phyloP scores from a whole-genome alignment of 129 eudicot genomes.

The Solidago caesia region DNA sequence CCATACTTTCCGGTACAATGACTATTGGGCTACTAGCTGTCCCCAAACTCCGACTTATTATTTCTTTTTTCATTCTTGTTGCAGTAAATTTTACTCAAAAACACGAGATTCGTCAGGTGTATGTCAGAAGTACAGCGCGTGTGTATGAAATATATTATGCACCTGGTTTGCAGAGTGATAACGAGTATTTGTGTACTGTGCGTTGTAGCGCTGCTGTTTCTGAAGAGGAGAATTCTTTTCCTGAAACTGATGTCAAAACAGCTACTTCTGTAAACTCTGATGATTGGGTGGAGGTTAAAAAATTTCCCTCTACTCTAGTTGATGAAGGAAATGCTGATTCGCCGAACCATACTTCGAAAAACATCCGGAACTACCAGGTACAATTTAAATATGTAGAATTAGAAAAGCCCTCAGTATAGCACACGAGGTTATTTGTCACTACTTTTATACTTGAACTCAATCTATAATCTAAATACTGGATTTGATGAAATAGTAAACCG shows the following conservation, averaged over 20 bases:
- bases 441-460: background rate
- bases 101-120: constrained; percentile 74
- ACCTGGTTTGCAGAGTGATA: constrained; percentile 38
- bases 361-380: constrained; percentile 46
- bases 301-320: constrained; percentile 32
- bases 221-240: constrained; percentile 43
- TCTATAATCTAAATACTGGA: background rate
- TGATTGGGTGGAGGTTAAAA: constrained; percentile 87
- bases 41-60: background rate
- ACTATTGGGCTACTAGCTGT: too few species aligned
- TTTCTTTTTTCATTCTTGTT: constrained; percentile 14
- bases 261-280: constrained; percentile 27
- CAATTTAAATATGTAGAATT: background rate
- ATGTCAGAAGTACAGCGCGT: constrained; percentile 85
- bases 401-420: background rate
- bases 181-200: constrained; percentile 88
- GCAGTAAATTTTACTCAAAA: constrained; percentile 66
- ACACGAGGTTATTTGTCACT: background rate
- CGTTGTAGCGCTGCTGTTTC: constrained; percentile 64
- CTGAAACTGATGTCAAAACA: constrained; percentile 36
- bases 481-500: too few species aligned
- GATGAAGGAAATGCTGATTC: constrained; percentile 29
- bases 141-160: constrained; percentile 75
- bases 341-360: constrained; percentile 16
- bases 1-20: too few species aligned